phyloP scores from a whole-genome alignment of 176 grass and related monocot species.

The Ensete ventricosum region DNA sequence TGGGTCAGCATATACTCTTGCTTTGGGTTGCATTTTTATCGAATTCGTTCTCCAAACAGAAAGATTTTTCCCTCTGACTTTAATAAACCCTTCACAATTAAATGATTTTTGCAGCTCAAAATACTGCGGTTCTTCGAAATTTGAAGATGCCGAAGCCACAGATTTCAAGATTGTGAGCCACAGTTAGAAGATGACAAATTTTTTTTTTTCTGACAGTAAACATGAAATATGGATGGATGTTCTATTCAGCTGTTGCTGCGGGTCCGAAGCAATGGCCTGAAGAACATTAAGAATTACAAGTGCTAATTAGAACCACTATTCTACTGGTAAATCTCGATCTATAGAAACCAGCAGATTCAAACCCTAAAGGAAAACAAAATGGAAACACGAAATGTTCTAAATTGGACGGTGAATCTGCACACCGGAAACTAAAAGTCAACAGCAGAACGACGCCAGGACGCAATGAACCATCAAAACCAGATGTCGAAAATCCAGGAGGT shows the following conservation, averaged over 20 bases:
- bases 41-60: background rate
- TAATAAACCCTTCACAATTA: background rate
- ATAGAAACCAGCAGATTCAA: background rate
- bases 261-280: background rate
- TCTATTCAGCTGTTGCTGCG: too few species aligned
- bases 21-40: conserved; percentile 59
- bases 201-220: background rate
- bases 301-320: background rate
- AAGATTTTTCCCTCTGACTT: background rate
- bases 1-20: conserved; percentile 67
- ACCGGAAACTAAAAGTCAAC: background rate
- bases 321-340: background rate
- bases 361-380: background rate
- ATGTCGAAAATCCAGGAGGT: background rate
- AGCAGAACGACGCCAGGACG: background rate
- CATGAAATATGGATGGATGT: too few species aligned
- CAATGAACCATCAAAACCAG: background rate
- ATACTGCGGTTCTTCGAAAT: background rate
- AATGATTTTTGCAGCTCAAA: background rate
- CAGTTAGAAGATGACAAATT: background rate
- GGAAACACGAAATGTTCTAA: background rate
- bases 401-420: background rate
- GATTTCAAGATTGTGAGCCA: background rate
- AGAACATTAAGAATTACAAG: background rate
- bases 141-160: background rate